Conservation (phyloP, 176 grass and related monocot genomes). For the Puccinellia tenuiflora region DNA sequence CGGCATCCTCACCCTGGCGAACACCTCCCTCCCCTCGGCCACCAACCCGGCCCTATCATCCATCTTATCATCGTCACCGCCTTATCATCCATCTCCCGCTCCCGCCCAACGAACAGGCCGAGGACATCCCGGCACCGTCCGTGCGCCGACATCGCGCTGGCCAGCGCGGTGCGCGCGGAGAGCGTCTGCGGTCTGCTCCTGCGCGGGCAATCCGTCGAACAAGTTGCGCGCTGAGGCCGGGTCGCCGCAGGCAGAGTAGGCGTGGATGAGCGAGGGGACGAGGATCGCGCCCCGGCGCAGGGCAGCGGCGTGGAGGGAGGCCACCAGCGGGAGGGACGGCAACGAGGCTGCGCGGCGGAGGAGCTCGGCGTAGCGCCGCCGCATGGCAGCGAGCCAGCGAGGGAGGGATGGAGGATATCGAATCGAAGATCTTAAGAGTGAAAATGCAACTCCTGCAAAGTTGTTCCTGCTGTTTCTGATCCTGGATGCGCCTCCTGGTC, state of each 20-base stretch:
- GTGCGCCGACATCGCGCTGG: slow-evolving; percentile 39
- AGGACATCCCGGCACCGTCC: slow-evolving; percentile 28
- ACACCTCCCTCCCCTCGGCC: slow-evolving; percentile 35
- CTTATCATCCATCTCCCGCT: slow-evolving; percentile 13
- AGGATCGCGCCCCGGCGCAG: not conserved
- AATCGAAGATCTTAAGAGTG: too few relatives aligned
- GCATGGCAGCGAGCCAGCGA: too few relatives aligned
- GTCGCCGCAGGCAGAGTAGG: slow-evolving; percentile 11
- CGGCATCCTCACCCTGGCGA: slow-evolving; percentile 27
- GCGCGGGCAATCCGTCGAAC: slow-evolving; percentile 26
- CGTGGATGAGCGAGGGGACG: slow-evolving; percentile 20
- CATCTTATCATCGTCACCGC: too few relatives aligned
- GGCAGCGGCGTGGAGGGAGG: slow-evolving; percentile 29
- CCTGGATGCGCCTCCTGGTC: too few relatives aligned
- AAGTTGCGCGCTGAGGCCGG: not conserved
- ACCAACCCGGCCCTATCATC: slow-evolving; percentile 41
- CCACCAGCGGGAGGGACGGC: slow-evolving; percentile 18
- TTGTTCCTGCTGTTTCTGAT: too few relatives aligned
- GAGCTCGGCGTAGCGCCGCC: slow-evolving; percentile 19
- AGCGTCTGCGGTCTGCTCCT: slow-evolving; percentile 17
- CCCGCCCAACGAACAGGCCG: not conserved
- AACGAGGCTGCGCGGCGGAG: slow-evolving; percentile 21
- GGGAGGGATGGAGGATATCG: too few relatives aligned
- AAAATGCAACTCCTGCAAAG: too few relatives aligned
- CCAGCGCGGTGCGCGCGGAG: slow-evolving; percentile 38